Base-by-base conservation (phyloP, 192 early-diverging fungal species). In the Coemansia sp. region DNA sequence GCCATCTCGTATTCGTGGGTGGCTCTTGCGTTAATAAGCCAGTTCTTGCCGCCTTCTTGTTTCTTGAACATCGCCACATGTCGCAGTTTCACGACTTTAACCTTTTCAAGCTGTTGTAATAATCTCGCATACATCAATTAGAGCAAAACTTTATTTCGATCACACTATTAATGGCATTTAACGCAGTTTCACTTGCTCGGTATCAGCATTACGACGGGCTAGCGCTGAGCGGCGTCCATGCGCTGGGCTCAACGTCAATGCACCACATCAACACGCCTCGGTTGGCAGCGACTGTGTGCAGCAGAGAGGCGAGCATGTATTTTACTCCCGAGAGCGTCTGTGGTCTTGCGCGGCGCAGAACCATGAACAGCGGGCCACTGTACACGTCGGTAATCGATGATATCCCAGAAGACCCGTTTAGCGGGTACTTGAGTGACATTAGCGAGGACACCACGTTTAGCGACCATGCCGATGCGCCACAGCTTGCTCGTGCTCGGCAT, bases 341-440 rank as follows among this genome's bases (percentile, higher is more conserved):
- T 18, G 31, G 60, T 3, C 47, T 60, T 11, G 49, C 46, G 14
- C 60, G 60, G 5, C 28, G 47, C 36, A 49, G 49, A 37, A 50
- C 60, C 34, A 50, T 50, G 3, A 21, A 50, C 10, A 37, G 48
- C 31, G 49, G 17, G 6, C 18, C 34, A 7, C 17, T 17, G 8
- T 36, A 21, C 48, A 50, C 28, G 18, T 34, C 20, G 23, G 34
- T 38, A 14, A 37, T 46, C 24, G 28, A 21, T 12, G 58, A 49
- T 48, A 28, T 18, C 2, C 48, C 49, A 17, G 40, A 46, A 17
- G 10, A 36, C 48, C 15, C 47, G 26, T 1, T 36, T 20, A 65
- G 71, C 44, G 59, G 60, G 31, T 67, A 70, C 61, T 37, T 73
- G 54, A 73, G 76, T 61, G 76, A 74, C 23, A 68, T 55, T 8